These are phyloP conservation scores for Parastagonospora avenae DNA, from an alignment of 2,329 filamentous ascomycete genomes.

Conservation along the genomic window DNA sequence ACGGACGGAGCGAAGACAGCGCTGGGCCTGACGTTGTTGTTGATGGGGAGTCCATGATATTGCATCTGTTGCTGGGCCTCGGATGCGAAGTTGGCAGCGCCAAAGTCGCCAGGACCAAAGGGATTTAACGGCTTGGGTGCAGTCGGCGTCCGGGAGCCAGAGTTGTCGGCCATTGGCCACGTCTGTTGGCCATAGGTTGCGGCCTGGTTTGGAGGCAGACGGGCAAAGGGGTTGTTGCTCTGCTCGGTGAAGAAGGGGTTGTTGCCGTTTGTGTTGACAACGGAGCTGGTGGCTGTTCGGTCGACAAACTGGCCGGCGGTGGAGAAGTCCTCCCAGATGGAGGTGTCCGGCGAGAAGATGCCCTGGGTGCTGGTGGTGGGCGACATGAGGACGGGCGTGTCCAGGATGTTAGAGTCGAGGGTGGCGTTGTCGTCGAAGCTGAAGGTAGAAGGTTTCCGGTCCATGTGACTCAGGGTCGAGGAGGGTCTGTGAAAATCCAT, in stretches of 20 bases:
- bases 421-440: constrained; percentile 60
- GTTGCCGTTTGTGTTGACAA: constrained; percentile 49
- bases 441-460: constrained; percentile 46
- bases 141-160: constrained; percentile 75
- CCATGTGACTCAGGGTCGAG: constrained; percentile 41
- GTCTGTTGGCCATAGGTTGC: constrained; percentile 55
- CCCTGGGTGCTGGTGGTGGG: constrained; percentile 55
- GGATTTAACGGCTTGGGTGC: constrained; percentile 74
- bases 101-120: constrained; percentile 58
- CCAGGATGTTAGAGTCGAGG: constrained; percentile 53
- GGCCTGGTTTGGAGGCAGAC: constrained; percentile 58
- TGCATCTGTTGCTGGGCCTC: constrained; percentile 48
- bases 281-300: constrained; percentile 43
- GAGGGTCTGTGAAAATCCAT: constrained; percentile 48
- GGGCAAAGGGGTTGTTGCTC: constrained; percentile 67
- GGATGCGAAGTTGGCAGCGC: constrained; percentile 52
- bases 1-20: constrained; percentile 54
- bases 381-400: constrained; percentile 54
- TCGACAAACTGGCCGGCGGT: constrained; percentile 46
- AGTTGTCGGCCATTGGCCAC: constrained; percentile 68
- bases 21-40: constrained; percentile 52
- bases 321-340: constrained; percentile 55
- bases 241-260: constrained; percentile 57
- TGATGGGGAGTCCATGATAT: constrained; percentile 45
- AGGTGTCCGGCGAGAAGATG: constrained; percentile 59